Conservation (phyloP, 352 stramenopile genomes). For the Pythium coloratum region DNA sequence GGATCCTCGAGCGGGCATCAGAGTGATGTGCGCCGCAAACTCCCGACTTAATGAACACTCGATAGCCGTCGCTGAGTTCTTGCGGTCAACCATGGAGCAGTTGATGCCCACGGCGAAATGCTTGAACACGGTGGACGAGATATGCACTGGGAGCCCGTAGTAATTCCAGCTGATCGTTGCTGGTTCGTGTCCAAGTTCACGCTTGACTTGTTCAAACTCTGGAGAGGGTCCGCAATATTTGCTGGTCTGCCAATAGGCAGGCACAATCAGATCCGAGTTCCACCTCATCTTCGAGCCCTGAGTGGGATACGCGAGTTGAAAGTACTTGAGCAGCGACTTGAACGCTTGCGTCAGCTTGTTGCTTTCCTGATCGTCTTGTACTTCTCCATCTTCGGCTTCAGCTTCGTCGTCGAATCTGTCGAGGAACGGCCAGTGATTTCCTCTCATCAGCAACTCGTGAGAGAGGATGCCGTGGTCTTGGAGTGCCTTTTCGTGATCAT, state of each 20-base stretch:
- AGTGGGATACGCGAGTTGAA: slow-evolving; percentile 22
- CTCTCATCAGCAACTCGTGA: neutral
- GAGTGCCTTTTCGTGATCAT: neutral
- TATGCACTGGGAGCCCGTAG: slow-evolving; percentile 25
- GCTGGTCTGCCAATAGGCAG: slow-evolving; percentile 4
- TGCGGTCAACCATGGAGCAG: slow-evolving; percentile 17
- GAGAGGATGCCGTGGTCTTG: neutral
- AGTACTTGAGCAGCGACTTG: slow-evolving; percentile 31
- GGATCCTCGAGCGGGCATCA: too few species aligned
- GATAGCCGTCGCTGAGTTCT: slow-evolving; percentile 7
- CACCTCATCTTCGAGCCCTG: slow-evolving; percentile 15
- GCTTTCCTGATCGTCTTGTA: slow-evolving; percentile 1
- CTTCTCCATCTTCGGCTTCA: too few species aligned
- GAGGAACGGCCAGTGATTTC: slow-evolving; percentile 16
- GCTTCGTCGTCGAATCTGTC: neutral
- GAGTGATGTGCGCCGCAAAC: slow-evolving; percentile 13
- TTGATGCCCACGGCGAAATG: slow-evolving; percentile 33
- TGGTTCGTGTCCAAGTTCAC: neutral
- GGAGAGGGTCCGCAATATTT: neutral
- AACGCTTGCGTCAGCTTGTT: slow-evolving; percentile 24
- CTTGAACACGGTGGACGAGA: slow-evolving; percentile 32
- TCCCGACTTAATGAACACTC: slow-evolving; percentile 14
- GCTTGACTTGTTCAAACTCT: neutral
- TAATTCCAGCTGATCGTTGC: slow-evolving; percentile 15
- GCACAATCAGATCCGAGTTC: slow-evolving; percentile 24